Evolutionary conservation across 202 grass and related monocot genomes (phyloP), one percentile per base, ranked within the genome.

Genomic region (Setaria viridis): DNA sequence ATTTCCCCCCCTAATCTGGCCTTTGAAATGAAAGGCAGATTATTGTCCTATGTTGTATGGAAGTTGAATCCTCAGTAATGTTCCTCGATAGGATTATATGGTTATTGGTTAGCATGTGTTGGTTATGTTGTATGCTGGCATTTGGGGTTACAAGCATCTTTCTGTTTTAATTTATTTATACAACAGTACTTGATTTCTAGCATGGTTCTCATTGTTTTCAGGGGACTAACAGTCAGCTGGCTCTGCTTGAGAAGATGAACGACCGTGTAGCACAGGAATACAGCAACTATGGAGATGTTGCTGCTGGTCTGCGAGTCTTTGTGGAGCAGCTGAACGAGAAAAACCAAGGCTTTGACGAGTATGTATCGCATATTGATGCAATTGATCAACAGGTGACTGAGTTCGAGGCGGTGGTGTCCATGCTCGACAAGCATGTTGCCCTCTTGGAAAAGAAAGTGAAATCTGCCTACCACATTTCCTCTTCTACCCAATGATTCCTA

Each of bases 341-440:
- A 45, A 99, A 86, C 62, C 82, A 55, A 51, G 74, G 90, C 56
- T 99, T 97, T 16, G 92, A 88, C 0, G 92, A 94, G 79, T 97
- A 94, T 9, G 80, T 87, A 14, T 77, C 87, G 0, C 90, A 91
- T 54, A 94, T 99, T 20, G 94, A 99, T 48, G 67, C 72, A 8
- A 99, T 99, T 73, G 97, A 99, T 63, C 85, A 85, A n/a, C 94
- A 94, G 67, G 92, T 99, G 32, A 88, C 90, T 6, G 94, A 99
- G 77, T 99, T 99, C 58, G 97, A 99, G 80, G 92, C 92, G n/a
- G 92, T 97, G 59, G 86, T 97, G 42, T 99, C 94, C 1, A 90
- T 94, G 94, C 97, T 99, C 16, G 90, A 97, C 81, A 94, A 91
- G 74, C 90, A 94, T 73, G 90, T 95, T 17, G 88, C 90, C 80